phyloP scores from a whole-genome alignment of 768 basidiomycete genomes.

The Lactarius tabidus region DNA sequence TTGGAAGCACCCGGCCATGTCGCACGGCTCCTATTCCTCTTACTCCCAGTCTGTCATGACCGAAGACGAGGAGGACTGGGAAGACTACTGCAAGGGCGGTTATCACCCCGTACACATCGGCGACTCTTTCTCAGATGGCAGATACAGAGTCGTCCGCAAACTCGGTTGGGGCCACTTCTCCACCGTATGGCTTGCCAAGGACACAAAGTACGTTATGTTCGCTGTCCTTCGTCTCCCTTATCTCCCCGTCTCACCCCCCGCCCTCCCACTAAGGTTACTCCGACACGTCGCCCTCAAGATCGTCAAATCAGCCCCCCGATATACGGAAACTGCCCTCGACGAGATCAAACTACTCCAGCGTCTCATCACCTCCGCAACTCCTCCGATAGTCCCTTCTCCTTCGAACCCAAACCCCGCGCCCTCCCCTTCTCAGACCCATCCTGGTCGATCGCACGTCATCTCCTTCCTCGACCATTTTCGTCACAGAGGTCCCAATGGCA shows the following conservation, averaged over 20 bases:
- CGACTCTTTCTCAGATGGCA: slow-evolving; percentile 79
- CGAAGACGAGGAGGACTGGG: slow-evolving; percentile 91
- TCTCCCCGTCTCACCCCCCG: not conserved
- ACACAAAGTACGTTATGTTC: slow-evolving; percentile 57
- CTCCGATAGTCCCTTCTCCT: slow-evolving; percentile 45
- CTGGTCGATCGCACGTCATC: slow-evolving; percentile 92
- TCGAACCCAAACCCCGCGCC: slow-evolving; percentile 48
- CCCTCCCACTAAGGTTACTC: slow-evolving; percentile 57
- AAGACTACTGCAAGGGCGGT: slow-evolving; percentile 70
- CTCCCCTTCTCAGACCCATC: slow-evolving; percentile 66
- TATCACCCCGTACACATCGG: slow-evolving; percentile 95
- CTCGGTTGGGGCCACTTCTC: slow-evolving; percentile 96
- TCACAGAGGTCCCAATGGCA: slow-evolving; percentile 94
- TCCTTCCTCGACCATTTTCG: slow-evolving; percentile 97
- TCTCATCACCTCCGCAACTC: slow-evolving; percentile 78
- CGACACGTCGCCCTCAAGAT: slow-evolving; percentile 99
- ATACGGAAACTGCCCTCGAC: slow-evolving; percentile 97
- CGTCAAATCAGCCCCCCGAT: slow-evolving; percentile 94
- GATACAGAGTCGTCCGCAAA: slow-evolving; percentile 91
- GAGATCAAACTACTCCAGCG: slow-evolving; percentile 98
- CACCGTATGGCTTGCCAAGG: slow-evolving; percentile 87
- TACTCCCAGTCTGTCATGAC: slow-evolving; percentile 76
- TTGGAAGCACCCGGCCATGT: slow-evolving; percentile 42
- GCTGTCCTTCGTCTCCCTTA: not conserved
- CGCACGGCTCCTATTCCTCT: slow-evolving; percentile 72